These are phyloP conservation scores for Hemileccinum rubropunctum DNA, from an alignment of 768 basidiomycete genomes.

Conservation along the genomic window DNA sequence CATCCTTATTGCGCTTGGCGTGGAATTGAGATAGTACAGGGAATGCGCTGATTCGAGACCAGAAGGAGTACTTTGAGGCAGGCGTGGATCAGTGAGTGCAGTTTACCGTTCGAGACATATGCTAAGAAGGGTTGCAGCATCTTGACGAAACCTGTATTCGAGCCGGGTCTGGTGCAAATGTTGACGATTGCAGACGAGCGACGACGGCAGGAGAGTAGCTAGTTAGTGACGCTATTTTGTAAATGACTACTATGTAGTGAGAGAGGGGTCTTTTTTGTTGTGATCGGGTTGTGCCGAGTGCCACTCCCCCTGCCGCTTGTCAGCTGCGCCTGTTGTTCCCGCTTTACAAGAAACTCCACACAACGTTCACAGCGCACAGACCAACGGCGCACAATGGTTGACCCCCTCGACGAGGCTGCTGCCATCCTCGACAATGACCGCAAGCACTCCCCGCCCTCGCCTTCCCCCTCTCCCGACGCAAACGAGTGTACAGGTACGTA, in stretches of 20 bases:
- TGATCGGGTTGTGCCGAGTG: slow-evolving; percentile 34
- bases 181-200: slow-evolving; percentile 43
- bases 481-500: slow-evolving; percentile 42
- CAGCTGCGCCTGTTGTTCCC: slow-evolving; percentile 33
- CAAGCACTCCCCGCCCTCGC: slow-evolving; percentile 25
- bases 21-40: slow-evolving; percentile 33
- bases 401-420: slow-evolving; percentile 20
- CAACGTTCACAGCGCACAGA: slow-evolving; percentile 30
- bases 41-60: slow-evolving; percentile 57
- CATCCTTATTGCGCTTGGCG: background rate
- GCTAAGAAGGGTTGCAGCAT: slow-evolving; percentile 44
- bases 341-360: slow-evolving; percentile 21
- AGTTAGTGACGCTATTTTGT: background rate
- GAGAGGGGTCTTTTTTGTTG: slow-evolving; percentile 19
- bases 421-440: slow-evolving; percentile 13
- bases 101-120: background rate
- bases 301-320: slow-evolving; percentile 29
- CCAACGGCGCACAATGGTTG: slow-evolving; percentile 28
- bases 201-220: slow-evolving; percentile 20
- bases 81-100: slow-evolving; percentile 67
- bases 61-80: slow-evolving; percentile 71
- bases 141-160: slow-evolving; percentile 75
- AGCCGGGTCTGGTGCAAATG: slow-evolving; percentile 47
- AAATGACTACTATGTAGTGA: background rate
- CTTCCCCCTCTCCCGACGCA: slow-evolving; percentile 46